Percentiles rank a stretch among this genome's conserved stretches.
Evolutionary conservation across 768 basidiomycete species (phyloP).

Genomic region (Infundibulicybe gibba): DNA sequence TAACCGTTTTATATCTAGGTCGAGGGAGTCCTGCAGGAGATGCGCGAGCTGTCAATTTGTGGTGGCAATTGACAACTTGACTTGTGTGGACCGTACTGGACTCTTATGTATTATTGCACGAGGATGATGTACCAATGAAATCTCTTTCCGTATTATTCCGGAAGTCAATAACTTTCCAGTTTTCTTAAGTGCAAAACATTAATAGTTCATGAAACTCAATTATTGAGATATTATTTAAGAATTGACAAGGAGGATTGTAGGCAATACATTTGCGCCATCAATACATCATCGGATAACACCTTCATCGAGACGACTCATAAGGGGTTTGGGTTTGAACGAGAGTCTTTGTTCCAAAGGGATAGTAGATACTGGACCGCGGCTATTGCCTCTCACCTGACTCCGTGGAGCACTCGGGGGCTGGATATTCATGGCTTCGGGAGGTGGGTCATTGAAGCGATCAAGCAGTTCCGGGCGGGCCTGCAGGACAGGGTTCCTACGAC

Average conservation of each 20-base stretch:
- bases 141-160: not conserved
- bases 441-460: not conserved
- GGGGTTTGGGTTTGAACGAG: constrained; percentile 11
- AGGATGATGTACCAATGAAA: not conserved
- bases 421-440: not conserved
- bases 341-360: constrained; percentile 21
- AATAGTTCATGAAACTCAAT: not conserved
- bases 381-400: constrained; percentile 11
- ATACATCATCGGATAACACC: not conserved
- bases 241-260: not conserved
- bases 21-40: constrained; percentile 95
- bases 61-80: constrained; percentile 43
- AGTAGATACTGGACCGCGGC: constrained; percentile 10
- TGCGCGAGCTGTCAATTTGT: constrained; percentile 94
- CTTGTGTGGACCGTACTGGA: too few species aligned
- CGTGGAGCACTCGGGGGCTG: not conserved
- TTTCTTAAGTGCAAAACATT: not conserved
- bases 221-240: not conserved
- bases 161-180: not conserved
- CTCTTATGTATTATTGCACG: not conserved
- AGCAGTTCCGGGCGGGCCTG: not conserved
- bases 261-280: not conserved
- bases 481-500: not conserved
- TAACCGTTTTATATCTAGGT: constrained; percentile 44
- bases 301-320: constrained; percentile 14